phyloP scores from a whole-genome alignment of 2,329 filamentous ascomycete species.

The Colletotrichum tanaceti region DNA sequence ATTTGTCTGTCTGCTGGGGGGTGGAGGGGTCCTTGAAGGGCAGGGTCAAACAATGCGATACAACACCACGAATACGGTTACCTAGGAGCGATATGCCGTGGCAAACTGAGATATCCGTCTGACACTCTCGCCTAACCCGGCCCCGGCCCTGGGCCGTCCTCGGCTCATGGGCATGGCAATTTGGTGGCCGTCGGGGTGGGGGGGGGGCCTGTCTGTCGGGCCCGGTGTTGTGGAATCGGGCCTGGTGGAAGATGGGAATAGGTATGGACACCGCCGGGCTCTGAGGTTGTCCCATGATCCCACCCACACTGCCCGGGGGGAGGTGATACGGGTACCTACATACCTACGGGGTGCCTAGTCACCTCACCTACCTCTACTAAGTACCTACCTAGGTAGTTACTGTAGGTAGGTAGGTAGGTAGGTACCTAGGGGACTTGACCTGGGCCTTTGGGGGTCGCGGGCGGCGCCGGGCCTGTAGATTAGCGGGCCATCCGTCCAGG shows the following conservation, averaged over 20 bases:
- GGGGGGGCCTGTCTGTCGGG: slow-evolving; percentile 6
- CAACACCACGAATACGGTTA: neutral
- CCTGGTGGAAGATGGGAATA: slow-evolving; percentile 5
- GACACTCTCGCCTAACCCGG: slow-evolving; percentile 10
- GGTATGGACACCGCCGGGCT: neutral
- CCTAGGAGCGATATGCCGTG: slow-evolving; percentile 8
- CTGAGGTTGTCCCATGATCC: slow-evolving; percentile 3
- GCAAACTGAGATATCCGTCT: slow-evolving; percentile 6
- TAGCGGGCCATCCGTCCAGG: slow-evolving; percentile 33
- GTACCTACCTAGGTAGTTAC: neutral
- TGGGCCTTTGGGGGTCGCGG: slow-evolving; percentile 14
- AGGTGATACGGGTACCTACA: neutral
- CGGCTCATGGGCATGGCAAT: slow-evolving; percentile 9
- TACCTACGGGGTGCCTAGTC: too few relatives aligned
- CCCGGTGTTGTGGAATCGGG: slow-evolving; percentile 6
- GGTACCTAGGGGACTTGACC: neutral
- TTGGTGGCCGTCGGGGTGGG: slow-evolving; percentile 1
- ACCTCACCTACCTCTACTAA: neutral
- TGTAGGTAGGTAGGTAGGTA: too few relatives aligned
- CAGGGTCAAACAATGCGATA: neutral
- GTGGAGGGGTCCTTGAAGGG: neutral
- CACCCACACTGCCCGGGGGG: neutral
- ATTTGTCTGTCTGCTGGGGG: neutral
- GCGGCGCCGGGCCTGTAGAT: slow-evolving; percentile 40
- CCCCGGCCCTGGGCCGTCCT: neutral